Conservation (phyloP, 2,329 filamentous ascomycete genomes). For the Grosmannia clavigera region DNA sequence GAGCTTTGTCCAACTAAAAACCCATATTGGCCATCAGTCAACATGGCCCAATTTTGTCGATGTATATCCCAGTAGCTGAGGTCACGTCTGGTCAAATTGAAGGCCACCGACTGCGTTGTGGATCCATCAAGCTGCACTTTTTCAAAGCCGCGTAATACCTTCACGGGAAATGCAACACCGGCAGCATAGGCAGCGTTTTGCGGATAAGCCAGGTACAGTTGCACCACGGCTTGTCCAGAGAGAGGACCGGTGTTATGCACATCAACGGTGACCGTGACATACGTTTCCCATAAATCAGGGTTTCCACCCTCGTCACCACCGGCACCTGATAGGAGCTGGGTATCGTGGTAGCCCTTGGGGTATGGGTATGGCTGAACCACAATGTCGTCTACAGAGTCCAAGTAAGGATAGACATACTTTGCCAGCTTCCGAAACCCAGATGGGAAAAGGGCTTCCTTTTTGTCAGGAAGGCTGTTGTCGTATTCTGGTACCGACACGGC, state of each 20-base stretch:
- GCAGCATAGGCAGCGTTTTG: slow-evolving; percentile 7
- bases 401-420: slow-evolving; percentile 65
- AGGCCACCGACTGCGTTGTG: slow-evolving; percentile 26
- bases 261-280: slow-evolving; percentile 36
- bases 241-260: slow-evolving; percentile 40
- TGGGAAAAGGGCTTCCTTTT: slow-evolving; percentile 49
- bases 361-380: slow-evolving; percentile 29
- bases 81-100: slow-evolving; percentile 38
- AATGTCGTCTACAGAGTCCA: slow-evolving; percentile 36
- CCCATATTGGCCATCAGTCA: slow-evolving; percentile 12
- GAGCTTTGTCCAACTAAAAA: slow-evolving; percentile 14
- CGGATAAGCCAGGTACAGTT: slow-evolving; percentile 35
- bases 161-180: slow-evolving; percentile 21
- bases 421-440: slow-evolving; percentile 41
- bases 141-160: slow-evolving; percentile 60
- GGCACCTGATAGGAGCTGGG: slow-evolving; percentile 43
- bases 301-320: slow-evolving; percentile 59
- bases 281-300: slow-evolving; percentile 48
- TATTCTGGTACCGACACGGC: slow-evolving; percentile 40
- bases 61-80: slow-evolving; percentile 40
- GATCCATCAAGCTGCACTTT: slow-evolving; percentile 47
- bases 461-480: slow-evolving; percentile 38
- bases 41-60: slow-evolving; percentile 34
- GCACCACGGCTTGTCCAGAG: slow-evolving; percentile 30
- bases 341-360: slow-evolving; percentile 41